phyloP scores from a whole-genome alignment of 2,329 filamentous ascomycete genomes.

The Epichloe amarillans region DNA sequence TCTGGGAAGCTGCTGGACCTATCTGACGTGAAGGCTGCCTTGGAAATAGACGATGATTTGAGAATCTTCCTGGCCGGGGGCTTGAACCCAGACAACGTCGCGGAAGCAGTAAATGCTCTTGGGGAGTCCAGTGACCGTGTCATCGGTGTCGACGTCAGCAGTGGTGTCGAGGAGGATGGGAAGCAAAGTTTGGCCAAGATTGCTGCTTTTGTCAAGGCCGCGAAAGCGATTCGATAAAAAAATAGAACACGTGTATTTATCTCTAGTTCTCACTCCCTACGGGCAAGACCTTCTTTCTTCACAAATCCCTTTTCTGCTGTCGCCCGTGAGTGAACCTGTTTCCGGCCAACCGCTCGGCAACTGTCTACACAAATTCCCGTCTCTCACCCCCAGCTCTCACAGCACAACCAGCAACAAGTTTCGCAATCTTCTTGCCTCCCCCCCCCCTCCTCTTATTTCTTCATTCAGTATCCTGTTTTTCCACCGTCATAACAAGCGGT shows the following conservation, averaged over 20 bases:
- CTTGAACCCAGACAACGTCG: conserved; percentile 66
- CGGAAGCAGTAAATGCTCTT: conserved; percentile 47
- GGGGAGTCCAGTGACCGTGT: conserved; percentile 49
- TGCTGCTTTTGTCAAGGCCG: conserved; percentile 60
- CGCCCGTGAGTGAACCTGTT: too few species aligned
- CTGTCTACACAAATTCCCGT: neutral
- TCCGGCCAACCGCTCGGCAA: neutral
- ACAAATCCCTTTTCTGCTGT: neutral
- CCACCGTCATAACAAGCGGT: too few species aligned
- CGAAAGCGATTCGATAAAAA: conserved; percentile 44
- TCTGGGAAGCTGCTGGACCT: conserved; percentile 69
- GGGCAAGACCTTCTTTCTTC: neutral
- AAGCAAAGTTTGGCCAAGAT: conserved; percentile 75
- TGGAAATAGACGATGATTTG: conserved; percentile 57
- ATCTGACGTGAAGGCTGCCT: conserved; percentile 49
- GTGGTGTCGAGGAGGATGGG: conserved; percentile 77
- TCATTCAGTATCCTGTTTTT: too few species aligned
- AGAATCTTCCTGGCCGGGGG: conserved; percentile 76
- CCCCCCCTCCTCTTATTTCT: neutral
- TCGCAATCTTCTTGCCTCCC: neutral
- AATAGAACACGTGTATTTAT: neutral
- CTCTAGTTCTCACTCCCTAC: too few species aligned
- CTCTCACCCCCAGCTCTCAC: neutral
- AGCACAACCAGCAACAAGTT: neutral
- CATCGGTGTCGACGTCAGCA: conserved; percentile 82